These are phyloP conservation scores for Xenoacremonium recifei DNA, from an alignment of 2,329 filamentous ascomycete species.

Conservation along the genomic window DNA sequence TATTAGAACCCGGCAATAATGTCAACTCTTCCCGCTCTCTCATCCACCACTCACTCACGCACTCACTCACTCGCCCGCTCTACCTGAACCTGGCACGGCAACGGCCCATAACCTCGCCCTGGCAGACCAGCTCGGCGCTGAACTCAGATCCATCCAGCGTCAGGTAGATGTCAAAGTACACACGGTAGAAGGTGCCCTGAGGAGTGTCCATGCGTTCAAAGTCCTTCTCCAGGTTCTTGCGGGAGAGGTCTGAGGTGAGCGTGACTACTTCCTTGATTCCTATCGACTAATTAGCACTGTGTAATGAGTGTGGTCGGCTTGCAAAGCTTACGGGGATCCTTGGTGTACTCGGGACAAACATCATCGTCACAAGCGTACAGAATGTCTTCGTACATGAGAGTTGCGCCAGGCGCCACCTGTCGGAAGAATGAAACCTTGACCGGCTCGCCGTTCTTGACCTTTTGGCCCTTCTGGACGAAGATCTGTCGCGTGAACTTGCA, in stretches of 20 bases:
- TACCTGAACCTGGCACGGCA: conserved; percentile 86
- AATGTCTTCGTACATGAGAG: conserved; percentile 99
- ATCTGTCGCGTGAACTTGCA: conserved; percentile 99
- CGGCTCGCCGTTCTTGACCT: conserved; percentile 98
- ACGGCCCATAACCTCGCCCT: conserved; percentile 97
- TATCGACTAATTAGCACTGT: conserved; percentile 40
- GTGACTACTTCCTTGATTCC: conserved; percentile 99
- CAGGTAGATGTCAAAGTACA: conserved; percentile 79
- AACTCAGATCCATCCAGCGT: conserved; percentile 97
- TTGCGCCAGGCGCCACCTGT: conserved; percentile 94
- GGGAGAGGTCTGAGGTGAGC: conserved; percentile 91
- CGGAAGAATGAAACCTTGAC: conserved; percentile 99
- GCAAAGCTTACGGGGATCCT: conserved; percentile 86
- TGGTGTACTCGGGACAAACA: conserved; percentile 97
- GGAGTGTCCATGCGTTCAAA: conserved; percentile 99
- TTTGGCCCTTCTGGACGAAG: conserved; percentile 97
- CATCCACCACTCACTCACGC: conserved; percentile 3
- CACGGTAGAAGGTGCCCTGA: conserved; percentile 91
- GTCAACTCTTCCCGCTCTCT: conserved; percentile 15
- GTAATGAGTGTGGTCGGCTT: neutral
- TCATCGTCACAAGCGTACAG: conserved; percentile 97
- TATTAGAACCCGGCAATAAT: conserved; percentile 22
- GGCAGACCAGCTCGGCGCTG: conserved; percentile 97
- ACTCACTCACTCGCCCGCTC: too few species aligned
- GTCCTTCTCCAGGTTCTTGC: conserved; percentile 98